Base-by-base conservation (phyloP, 495 filamentous ascomycete genomes). In the Tuber calosporum region DNA sequence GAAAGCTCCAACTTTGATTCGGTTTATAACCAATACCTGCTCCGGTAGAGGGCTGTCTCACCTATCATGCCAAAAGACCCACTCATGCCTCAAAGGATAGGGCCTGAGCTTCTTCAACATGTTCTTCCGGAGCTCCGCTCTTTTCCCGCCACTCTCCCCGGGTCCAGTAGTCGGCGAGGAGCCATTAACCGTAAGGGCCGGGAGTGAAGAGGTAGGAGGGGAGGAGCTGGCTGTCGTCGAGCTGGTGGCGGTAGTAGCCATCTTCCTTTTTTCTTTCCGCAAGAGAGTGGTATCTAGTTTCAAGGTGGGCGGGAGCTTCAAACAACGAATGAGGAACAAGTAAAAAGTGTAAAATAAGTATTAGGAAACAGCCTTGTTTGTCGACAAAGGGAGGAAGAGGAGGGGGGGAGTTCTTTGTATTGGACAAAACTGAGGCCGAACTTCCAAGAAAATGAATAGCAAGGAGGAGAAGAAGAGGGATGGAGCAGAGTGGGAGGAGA, bases 61-160 rank as follows among this genome's bases (percentile, higher is more conserved):
- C 79, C 77, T 77, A 48, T 82, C 80, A 62, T 82, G 80, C 80
- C 80, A 82, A 78, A 82, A 82, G 41, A 79, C 80, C 80, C 80
- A 82, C 40, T 82, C 80, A 53, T 82, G 80, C 66, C 77, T 66
- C n/a, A 82, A 69, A 19, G 80, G 80, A 48, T 79, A 79, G 13
- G 80, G 80, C n/a, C 80, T 71, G 15, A 82, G 71, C 39, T 81
- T 81, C 66, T 81, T 82, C 58, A 82, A 45, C 80, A 82, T 82
- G n/a, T 73, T 82, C 75, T 75, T 75, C 22, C 80, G 43, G 7
- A 82, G 73, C 53, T 82, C 80, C 2, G 80, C 80, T n/a, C 80
- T 71, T 17, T 34, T 62, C 34, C 81, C 79, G 39, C 73, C 72
- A 13, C 73, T 74, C 34, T 73, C 77, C 30, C 69, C 76, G 15